Conservation (phyloP, 1,284 basidiomycete genomes). For the Pholiota adiposa region DNA sequence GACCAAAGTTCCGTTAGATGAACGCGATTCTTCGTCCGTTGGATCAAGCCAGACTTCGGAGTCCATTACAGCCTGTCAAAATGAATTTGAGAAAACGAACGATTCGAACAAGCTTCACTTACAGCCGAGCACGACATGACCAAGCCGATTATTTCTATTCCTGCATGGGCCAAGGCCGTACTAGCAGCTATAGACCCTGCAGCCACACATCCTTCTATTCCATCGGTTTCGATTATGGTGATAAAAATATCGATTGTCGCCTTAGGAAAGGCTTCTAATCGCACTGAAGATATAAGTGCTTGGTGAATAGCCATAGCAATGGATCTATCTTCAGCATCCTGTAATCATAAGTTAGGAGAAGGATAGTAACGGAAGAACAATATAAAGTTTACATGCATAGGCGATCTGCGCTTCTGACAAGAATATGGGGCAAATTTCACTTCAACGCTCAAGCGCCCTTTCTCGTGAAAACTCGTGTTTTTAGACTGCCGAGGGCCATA, state of each 20-base stretch:
- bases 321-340: conserved; percentile 95
- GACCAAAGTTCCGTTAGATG: conserved; percentile 65
- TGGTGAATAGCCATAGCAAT: conserved; percentile 86
- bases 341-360: conserved; percentile 19
- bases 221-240: conserved; percentile 90
- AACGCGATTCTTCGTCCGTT: conserved; percentile 64
- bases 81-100: background rate
- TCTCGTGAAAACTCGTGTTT: conserved; percentile 79
- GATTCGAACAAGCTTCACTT: conserved; percentile 33
- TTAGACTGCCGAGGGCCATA: conserved; percentile 94
- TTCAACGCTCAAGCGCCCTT: conserved; percentile 91
- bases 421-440: conserved; percentile 98
- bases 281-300: conserved; percentile 83
- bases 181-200: conserved; percentile 88
- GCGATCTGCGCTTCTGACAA: conserved; percentile 73
- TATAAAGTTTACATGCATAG: conserved; percentile 74
- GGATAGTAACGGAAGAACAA: conserved; percentile 6
- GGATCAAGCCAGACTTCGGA: conserved; percentile 79
- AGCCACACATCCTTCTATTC: conserved; percentile 82
- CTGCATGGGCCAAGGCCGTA: conserved; percentile 87
- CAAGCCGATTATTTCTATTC: conserved; percentile 86
- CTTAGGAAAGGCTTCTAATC: conserved; percentile 92
- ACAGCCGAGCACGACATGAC: conserved; percentile 81
- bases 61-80: conserved; percentile 53
- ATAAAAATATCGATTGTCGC: conserved; percentile 93